These are phyloP conservation scores for Anisodus tanguticus DNA, from an alignment of 257 asterid species.

Conservation along the genomic window DNA sequence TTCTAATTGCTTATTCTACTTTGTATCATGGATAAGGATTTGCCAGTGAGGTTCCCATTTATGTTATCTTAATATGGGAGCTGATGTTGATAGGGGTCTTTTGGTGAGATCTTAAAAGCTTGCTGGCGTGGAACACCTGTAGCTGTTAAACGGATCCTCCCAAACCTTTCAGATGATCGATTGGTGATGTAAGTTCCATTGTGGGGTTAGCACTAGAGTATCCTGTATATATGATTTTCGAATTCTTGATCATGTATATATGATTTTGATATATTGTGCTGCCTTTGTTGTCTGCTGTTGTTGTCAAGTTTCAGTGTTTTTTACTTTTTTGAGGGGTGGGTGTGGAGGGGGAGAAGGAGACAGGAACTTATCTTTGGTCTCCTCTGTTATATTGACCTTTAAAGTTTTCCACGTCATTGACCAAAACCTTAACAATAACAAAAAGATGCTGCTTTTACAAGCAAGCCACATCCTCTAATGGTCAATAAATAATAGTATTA, in stretches of 20 bases:
- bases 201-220: slow-evolving; percentile 9
- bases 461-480: neutral
- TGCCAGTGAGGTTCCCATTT: neutral
- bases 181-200: slow-evolving; percentile 76
- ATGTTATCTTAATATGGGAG: slow-evolving; percentile 26
- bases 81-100: slow-evolving; percentile 81
- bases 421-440: neutral
- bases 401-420: neutral
- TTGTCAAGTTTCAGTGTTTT: neutral
- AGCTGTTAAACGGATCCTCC: slow-evolving; percentile 96
- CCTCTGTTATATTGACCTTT: neutral
- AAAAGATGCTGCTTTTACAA: slow-evolving; percentile 5
- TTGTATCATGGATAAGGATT: neutral
- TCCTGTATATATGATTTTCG: neutral
- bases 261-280: neutral
- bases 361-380: neutral
- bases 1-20: neutral
- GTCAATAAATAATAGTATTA: neutral
- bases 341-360: neutral
- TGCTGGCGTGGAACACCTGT: slow-evolving; percentile 98
- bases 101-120: slow-evolving; percentile 96
- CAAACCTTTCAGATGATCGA: slow-evolving; percentile 93
- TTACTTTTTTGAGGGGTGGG: neutral
- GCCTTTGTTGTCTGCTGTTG: neutral
- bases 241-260: neutral